These are phyloP conservation scores for Auriscalpium microsporum DNA, from an alignment of 768 basidiomycete species.

Conservation along the genomic window DNA sequence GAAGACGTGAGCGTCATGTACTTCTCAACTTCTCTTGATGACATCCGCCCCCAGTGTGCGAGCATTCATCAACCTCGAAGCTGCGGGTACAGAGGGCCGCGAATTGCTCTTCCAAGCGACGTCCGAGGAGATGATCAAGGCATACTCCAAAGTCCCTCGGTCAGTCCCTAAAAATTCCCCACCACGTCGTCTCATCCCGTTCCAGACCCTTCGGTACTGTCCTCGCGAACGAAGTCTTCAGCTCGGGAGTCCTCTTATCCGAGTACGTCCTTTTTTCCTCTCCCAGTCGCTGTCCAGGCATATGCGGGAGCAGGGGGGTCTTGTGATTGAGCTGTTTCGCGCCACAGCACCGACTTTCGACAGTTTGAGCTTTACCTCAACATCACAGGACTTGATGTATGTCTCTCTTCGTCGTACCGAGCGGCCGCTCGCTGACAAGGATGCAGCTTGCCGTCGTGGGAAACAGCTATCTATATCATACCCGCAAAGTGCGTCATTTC, in stretches of 20 bases:
- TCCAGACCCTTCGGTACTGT: slow-evolving; percentile 78
- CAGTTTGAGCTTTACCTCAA: slow-evolving; percentile 89
- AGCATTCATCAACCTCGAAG: slow-evolving; percentile 88
- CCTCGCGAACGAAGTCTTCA: slow-evolving; percentile 87
- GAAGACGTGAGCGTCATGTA: slow-evolving; percentile 41
- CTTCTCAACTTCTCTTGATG: background rate
- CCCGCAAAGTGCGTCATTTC: slow-evolving; percentile 54
- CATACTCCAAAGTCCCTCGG: slow-evolving; percentile 81
- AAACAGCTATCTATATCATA: slow-evolving; percentile 92
- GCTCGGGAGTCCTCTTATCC: slow-evolving; percentile 80
- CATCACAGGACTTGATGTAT: slow-evolving; percentile 83
- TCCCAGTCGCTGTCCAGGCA: background rate
- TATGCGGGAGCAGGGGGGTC: background rate
- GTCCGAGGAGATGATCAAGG: slow-evolving; percentile 88
- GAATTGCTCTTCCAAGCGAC: slow-evolving; percentile 95
- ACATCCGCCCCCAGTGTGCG: slow-evolving; percentile 45
- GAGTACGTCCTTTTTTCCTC: slow-evolving; percentile 46
- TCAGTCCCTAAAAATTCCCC: slow-evolving; percentile 15
- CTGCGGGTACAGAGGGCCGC: slow-evolving; percentile 79
- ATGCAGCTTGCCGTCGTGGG: slow-evolving; percentile 81
- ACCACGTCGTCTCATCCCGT: background rate
- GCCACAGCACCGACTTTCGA: slow-evolving; percentile 80
- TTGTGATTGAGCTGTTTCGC: background rate
- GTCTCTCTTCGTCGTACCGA: slow-evolving; percentile 17
- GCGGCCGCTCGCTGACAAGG: background rate